phyloP scores from a whole-genome alignment of 2,329 filamentous ascomycete species.

The Orbilia ellipsospora region DNA sequence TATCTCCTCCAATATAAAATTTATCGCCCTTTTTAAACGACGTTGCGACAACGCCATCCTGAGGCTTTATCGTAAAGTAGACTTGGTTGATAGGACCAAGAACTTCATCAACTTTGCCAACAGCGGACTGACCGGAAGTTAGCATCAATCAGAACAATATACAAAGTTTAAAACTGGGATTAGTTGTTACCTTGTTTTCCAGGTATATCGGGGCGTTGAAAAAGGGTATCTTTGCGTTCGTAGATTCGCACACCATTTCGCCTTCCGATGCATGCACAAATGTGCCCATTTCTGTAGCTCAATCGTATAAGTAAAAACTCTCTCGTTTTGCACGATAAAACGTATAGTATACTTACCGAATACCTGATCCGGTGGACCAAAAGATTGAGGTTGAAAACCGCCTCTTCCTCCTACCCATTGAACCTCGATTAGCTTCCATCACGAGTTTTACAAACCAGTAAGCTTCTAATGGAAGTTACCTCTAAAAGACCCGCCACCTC shows the following conservation, averaged over 20 bases:
- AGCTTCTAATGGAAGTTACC: constrained; percentile 10
- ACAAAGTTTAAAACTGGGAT: too few relatives aligned
- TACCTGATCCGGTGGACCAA: constrained; percentile 72
- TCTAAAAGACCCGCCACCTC: constrained; percentile 49
- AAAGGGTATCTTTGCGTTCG: constrained; percentile 95
- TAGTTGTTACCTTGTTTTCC: constrained; percentile 83
- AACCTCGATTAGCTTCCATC: constrained; percentile 39
- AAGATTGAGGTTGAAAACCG: constrained; percentile 70
- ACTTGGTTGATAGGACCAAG: constrained; percentile 97
- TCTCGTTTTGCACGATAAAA: not conserved
- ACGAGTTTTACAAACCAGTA: not conserved
- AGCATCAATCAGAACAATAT: not conserved
- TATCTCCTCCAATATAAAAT: constrained; percentile 95
- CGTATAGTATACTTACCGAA: constrained; percentile 64
- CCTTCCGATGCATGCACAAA: constrained; percentile 96
- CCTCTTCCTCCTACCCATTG: constrained; percentile 67
- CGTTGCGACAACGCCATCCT: constrained; percentile 92
- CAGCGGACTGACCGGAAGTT: constrained; percentile 70
- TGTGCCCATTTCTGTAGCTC: constrained; percentile 80
- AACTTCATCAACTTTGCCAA: constrained; percentile 98
- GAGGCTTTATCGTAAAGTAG: constrained; percentile 97
- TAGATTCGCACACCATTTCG: constrained; percentile 96
- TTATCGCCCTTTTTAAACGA: constrained; percentile 97
- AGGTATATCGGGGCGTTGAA: constrained; percentile 99
- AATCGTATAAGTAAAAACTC: constrained; percentile 60